Base-by-base conservation (phyloP, 2,329 filamentous ascomycete species). In the Talaromyces sp. region DNA sequence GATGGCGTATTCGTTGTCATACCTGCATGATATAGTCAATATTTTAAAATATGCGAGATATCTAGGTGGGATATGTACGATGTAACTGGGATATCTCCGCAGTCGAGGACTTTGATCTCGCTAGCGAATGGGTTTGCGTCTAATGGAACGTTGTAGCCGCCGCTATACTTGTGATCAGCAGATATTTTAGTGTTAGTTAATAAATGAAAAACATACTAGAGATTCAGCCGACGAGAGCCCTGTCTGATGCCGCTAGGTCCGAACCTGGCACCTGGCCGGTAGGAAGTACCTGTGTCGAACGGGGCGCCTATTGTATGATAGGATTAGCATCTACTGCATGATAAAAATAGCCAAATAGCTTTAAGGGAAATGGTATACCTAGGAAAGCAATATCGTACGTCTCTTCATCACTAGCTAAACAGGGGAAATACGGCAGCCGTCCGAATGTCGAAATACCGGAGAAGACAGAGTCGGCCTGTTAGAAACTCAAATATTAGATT, bases 401-500 rank as follows among this genome's bases (percentile, higher is more conserved):
- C 66, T 88, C 86, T 28, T 86, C 82, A 47, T 85, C 82, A 64
- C 84, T 87, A n/a, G 84, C 80, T 4, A 96, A 80, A 72, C 91
- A 96, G 3, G 90, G 89, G 62, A 83, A 85, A 76, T 96, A 95
- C 6, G 88, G 86, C 49, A 95, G 78, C 57, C 90, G 87, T 11
- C 90, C 91, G 71, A 95, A 95, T 8, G 91, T 96, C 0, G 89
- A 90, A 70, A 96, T 95, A 30, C 91, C 91, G 1, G 90, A 93
- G 77, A 95, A 96, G 62, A 95, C 90, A 0, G 90, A 92, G 73
- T 96, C 91, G 63, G 91, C 91, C 88, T 93, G 15, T 7, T 25
- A 61, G 51, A 22, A 4, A n/a, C 9, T 25, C 19, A 10, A 5
- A 9, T 54, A 59, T 42, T 47, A 39, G 49, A 57, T 42, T 52